Base-by-base conservation (phyloP, 345 rosid species). In the Atalantia buxifolia region DNA sequence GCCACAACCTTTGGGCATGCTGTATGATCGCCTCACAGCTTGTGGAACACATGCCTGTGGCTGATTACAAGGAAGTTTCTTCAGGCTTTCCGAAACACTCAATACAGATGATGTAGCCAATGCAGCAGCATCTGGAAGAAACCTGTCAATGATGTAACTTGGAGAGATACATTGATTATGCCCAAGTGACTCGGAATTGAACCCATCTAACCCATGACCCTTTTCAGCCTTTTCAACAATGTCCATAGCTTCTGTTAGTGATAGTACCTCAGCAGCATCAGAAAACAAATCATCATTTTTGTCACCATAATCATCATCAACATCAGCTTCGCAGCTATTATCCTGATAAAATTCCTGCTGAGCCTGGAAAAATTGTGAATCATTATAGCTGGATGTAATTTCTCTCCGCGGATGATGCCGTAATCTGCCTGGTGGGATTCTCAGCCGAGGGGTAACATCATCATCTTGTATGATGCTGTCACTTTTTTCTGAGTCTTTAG, bases 181-280 rank as follows among this genome's bases (percentile, higher is more conserved):
- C 72, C 81, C 86, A 21, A 81, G 79, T 66, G 83, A 79, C 36
- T 83, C 90, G 55, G 86, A 69, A 53, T 80, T 78, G 63, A 87
- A 81, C 70, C 85, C 79, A 19, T 88, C 85, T 22, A 76, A 69
- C 66, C 76, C 84, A 45, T 42, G 75, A 0, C 55, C 66, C 22
- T 71, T 78, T 61, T 90, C 89, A 28, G 88, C 82, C 67, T 66
- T 90, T 83, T 93, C 90, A 0, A 86, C 88, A 33, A 90, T 88
- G 85, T 95, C 99, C 28, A 95, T 91, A 6, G 97, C 96, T 83
- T 92, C 93, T 36, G 96, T 91, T 68, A 93, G 83, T 1, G 97
- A 95, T 76, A 92, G 42, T 56, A 89, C 90, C 42, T 94, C 98
- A 19, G 82, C 68, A 1, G 82, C 86, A 31, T 89, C 88, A 0